Evolutionary conservation across 208 protist species (phyloP).

Genomic region (Crithidia acanthocephali): DNA sequence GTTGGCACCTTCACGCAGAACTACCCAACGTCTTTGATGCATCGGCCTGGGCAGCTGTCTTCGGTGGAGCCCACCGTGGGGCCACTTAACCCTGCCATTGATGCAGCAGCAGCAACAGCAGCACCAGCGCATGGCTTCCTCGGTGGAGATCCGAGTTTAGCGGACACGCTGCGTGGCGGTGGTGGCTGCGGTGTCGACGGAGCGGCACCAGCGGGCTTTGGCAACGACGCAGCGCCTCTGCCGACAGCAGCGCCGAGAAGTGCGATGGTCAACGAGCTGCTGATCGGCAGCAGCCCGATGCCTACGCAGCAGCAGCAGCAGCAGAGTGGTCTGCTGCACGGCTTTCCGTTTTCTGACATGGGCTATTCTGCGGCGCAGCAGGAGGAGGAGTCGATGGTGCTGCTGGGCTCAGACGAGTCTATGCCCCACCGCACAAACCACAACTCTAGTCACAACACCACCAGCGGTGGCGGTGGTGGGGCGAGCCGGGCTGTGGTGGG

Average conservation of each 20-base stretch:
- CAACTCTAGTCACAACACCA: background rate
- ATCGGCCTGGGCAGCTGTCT: background rate
- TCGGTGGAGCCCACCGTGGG: background rate
- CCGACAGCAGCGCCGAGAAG: background rate
- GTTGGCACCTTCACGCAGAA: background rate
- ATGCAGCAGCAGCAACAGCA: background rate
- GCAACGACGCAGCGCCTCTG: background rate
- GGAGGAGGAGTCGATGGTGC: background rate
- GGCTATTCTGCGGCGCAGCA: background rate
- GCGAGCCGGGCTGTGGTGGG: background rate
- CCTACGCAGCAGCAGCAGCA: constrained; percentile 23
- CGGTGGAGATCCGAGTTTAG: constrained; percentile 6
- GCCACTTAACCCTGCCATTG: background rate
- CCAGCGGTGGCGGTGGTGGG: background rate
- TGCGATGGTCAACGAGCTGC: constrained; percentile 5
- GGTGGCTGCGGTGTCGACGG: background rate
- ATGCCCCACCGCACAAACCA: constrained; percentile 5
- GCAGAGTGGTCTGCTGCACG: no score
- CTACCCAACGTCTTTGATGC: background rate
- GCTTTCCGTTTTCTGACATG: background rate
- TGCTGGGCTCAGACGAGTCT: constrained; percentile 27
- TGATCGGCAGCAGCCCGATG: constrained; percentile 32
- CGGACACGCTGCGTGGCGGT: constrained; percentile 28
- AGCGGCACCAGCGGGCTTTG: background rate
- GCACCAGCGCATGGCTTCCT: background rate